Conservation (phyloP, 805 yeast species). For the Saturnispora kantuleensis region DNA sequence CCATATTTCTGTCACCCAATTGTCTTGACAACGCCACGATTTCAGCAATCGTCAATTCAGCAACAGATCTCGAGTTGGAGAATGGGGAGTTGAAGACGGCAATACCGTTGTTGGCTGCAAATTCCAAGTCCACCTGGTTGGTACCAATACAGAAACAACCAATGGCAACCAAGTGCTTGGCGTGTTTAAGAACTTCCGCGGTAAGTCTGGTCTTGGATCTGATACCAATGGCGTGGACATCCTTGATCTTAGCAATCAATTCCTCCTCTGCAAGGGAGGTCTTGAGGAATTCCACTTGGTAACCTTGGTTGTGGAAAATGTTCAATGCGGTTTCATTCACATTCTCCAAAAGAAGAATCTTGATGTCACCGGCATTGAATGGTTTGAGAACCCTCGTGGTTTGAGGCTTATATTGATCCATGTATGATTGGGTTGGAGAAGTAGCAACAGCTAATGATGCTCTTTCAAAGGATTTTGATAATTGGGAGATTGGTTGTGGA, state of each 20-base stretch:
- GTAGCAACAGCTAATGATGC: constrained; percentile 57
- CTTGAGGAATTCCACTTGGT: constrained; percentile 92
- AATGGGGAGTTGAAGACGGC: constrained; percentile 91
- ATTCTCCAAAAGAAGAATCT: constrained; percentile 82
- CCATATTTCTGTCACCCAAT: constrained; percentile 91
- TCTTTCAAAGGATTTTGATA: constrained; percentile 45
- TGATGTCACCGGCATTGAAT: constrained; percentile 90
- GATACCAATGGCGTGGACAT: constrained; percentile 95
- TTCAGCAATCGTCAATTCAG: constrained; percentile 94
- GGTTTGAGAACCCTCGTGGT: constrained; percentile 74
- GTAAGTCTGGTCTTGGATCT: constrained; percentile 93
- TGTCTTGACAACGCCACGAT: constrained; percentile 92
- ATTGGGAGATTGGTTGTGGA: constrained; percentile 53
- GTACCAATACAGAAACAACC: constrained; percentile 99
- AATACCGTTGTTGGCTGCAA: constrained; percentile 85
- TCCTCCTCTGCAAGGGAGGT: constrained; percentile 86
- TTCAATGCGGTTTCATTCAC: constrained; percentile 88
- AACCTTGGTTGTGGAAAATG: constrained; percentile 81
- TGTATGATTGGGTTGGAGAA: constrained; percentile 64
- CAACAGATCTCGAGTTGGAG: constrained; percentile 96
- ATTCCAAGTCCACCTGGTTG: constrained; percentile 90
- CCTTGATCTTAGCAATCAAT: constrained; percentile 84
- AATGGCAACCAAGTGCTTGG: constrained; percentile 78
- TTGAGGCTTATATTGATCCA: constrained; percentile 40
- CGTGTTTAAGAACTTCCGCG: constrained; percentile 67